Evolutionary conservation across 2,329 filamentous ascomycete species (phyloP), one percentile per base, ranked within the genome.

Genomic region (Teratosphaeriaceae sp.): DNA sequence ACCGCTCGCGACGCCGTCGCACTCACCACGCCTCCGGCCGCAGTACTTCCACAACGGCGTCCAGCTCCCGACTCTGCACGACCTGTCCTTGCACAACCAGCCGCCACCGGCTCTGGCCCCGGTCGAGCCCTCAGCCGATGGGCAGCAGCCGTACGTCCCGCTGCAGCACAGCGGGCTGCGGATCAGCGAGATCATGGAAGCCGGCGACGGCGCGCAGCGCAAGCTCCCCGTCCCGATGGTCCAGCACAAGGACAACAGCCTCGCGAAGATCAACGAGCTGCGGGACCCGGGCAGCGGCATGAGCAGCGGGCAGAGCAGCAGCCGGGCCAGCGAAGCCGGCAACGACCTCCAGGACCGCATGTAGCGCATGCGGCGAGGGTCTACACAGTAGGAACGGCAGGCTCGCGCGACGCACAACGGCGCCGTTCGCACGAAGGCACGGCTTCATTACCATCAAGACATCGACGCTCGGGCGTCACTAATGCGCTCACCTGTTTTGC

Each of bases 1-100:
- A n/a, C 90, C 90, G n/a, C 80, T 97, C 43, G 90, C 89, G 21
- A 98, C 90, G 4, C 90, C 90, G 3, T 90, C 89, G 33, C 92
- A 97, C 66, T 96, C 89, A 15, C 92, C 92, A 40, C 86, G 92
- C 33, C 75, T 98, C 54, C 79, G 89, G 47, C 87, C 90, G 2
- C 84, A 85, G 59, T 78, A 72, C 52, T 73, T 75, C 43, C 72
- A 75, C 49, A 75, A 72, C 52, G 81, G 84, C 52, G 75, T 90
- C 56, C 89, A 96, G 64, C 74, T 97, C 42, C 90, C 92, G 23
- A 88, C 86, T 33, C 80, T 98, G 56, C 83, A 92, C 49, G 79
- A 85, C 56, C 66, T 85, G 42, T 80, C 79, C 23, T 68, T 86
- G 15, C 78, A 83, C 53, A 75, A 76, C 3, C 62, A 65, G 52